Percentiles rank a stretch among this genome's conserved stretches.
These are phyloP conservation scores for Tulasnella sp. DNA, from an alignment of 768 basidiomycete species.

Conservation along the genomic window DNA sequence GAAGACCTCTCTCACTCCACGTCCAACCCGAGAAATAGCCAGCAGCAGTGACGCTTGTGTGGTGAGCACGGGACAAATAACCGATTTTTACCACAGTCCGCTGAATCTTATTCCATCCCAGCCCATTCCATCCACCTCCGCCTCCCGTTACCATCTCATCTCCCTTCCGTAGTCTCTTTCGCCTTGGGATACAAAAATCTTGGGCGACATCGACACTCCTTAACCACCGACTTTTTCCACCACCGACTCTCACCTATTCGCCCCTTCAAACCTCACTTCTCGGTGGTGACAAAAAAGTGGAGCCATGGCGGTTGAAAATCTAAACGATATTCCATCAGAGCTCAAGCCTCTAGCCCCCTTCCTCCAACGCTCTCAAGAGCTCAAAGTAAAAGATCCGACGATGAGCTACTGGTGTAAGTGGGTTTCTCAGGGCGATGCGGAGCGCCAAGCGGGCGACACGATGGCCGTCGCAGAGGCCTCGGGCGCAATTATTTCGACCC, in stretches of 20 bases:
- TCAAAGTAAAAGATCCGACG: constrained; percentile 74
- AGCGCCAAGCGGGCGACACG: not conserved
- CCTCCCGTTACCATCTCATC: not conserved
- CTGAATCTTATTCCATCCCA: constrained; percentile 2
- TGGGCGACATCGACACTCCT: not conserved
- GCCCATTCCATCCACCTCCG: constrained; percentile 9
- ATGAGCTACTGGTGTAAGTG: constrained; percentile 93
- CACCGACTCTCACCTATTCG: not conserved
- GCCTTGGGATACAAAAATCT: not conserved
- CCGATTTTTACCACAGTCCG: not conserved
- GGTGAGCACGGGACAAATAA: constrained; percentile 1
- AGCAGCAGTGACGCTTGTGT: constrained; percentile 1
- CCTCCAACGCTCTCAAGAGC: constrained; percentile 86
- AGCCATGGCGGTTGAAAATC: constrained; percentile 15
- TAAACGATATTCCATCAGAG: constrained; percentile 33
- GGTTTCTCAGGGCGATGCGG: constrained; percentile 11
- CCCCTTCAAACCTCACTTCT: not conserved
- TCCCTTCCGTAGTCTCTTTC: not conserved
- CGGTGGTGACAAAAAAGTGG: constrained; percentile 2
- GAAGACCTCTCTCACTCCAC: constrained; percentile 4
- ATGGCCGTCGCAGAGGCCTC: not conserved
- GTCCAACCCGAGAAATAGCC: constrained; percentile 3
- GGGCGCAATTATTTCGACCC: constrained; percentile 9
- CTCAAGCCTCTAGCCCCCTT: constrained; percentile 62
- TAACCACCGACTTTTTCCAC: not conserved